phyloP scores from a whole-genome alignment of 257 asterid species.

The Craterostigma plantagineum region DNA sequence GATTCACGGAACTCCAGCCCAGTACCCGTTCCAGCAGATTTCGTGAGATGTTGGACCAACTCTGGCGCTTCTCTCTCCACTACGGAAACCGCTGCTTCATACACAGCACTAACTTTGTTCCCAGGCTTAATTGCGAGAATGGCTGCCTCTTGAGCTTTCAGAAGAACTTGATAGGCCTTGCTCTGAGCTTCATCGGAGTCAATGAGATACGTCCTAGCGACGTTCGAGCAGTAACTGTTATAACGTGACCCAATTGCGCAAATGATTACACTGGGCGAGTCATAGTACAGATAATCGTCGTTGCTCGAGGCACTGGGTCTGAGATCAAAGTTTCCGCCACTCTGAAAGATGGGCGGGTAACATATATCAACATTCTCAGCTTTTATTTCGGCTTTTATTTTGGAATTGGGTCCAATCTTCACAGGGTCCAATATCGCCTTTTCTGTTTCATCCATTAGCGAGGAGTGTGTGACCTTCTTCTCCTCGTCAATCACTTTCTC shows the following conservation, averaged over 20 bases:
- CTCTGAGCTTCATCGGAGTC: conserved; percentile 35
- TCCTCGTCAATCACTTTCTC: conserved; percentile 56
- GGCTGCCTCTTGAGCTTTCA: conserved; percentile 58
- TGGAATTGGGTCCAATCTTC: conserved; percentile 37
- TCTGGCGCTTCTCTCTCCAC: conserved; percentile 58
- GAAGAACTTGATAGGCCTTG: conserved; percentile 56
- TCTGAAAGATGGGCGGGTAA: conserved; percentile 77
- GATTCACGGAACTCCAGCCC: conserved; percentile 79
- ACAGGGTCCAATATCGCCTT: conserved; percentile 48
- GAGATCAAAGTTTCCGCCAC: conserved; percentile 62
- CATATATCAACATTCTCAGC: conserved; percentile 74
- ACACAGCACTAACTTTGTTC: conserved; percentile 26
- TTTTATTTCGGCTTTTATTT: conserved; percentile 45
- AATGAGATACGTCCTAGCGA: conserved; percentile 51
- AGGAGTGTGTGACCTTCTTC: conserved; percentile 48
- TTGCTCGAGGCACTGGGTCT: conserved; percentile 59
- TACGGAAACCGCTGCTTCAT: conserved; percentile 37
- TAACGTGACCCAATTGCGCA: conserved; percentile 63
- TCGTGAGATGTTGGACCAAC: conserved; percentile 32
- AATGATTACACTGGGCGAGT: conserved; percentile 41
- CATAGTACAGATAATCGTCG: conserved; percentile 39
- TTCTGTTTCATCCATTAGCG: conserved; percentile 59
- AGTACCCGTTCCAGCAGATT: conserved; percentile 72
- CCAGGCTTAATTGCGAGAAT: conserved; percentile 52
- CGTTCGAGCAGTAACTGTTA: conserved; percentile 64